Conservation (phyloP, 176 grass and related monocot genomes). For the Lolium perenne region DNA sequence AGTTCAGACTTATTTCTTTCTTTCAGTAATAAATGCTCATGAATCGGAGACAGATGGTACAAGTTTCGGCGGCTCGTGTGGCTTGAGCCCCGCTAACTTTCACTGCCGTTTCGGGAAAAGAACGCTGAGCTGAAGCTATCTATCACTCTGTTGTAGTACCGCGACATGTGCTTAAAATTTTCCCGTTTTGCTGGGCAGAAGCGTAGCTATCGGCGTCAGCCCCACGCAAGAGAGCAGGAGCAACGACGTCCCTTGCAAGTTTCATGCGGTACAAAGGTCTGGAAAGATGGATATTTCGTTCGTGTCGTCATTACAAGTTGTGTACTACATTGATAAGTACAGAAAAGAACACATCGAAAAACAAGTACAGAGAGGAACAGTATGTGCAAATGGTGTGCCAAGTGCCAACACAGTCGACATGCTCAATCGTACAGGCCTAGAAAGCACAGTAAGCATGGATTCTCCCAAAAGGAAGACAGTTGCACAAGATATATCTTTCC, state of each 20-base stretch:
- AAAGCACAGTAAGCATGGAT: not conserved
- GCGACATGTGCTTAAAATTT: not conserved
- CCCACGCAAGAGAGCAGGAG: not conserved
- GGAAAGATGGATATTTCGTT: not conserved
- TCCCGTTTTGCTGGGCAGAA: not conserved
- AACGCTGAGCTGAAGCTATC: not conserved
- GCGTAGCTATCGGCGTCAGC: not conserved
- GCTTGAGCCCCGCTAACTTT: no score
- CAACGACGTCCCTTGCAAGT: conserved; percentile 23
- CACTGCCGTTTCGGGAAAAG: not conserved
- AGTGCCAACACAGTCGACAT: not conserved
- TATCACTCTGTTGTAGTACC: not conserved
- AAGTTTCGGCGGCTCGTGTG: not conserved
- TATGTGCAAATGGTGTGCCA: not conserved
- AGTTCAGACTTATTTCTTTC: not conserved
- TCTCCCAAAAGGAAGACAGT: not conserved
- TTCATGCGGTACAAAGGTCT: conserved; percentile 13
- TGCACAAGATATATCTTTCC: not conserved
- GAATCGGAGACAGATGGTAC: not conserved
- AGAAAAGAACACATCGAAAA: not conserved
- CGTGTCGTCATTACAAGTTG: conserved; percentile 26
- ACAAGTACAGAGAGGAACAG: not conserved
- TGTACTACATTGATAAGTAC: not conserved
- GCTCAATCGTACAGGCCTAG: not conserved
- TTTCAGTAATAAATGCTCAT: not conserved